These are phyloP conservation scores for Cucurbita moschata DNA, from an alignment of 306 rosid genomes.

Conservation along the genomic window DNA sequence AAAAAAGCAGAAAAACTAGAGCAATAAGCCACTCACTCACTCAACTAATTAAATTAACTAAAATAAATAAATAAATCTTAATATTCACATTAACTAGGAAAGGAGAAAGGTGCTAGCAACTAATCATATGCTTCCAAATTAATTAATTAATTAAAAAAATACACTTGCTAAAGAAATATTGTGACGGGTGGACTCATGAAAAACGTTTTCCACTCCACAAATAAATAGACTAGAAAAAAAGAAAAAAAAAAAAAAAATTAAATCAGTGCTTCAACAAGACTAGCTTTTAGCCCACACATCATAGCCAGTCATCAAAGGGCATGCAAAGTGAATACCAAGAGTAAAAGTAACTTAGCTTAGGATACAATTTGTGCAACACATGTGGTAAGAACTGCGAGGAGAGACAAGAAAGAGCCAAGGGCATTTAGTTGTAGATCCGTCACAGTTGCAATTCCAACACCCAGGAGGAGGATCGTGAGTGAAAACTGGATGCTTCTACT, in stretches of 20 bases:
- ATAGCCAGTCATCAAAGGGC: not conserved
- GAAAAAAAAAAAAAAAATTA: not conserved
- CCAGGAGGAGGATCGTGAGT: constrained; percentile 60
- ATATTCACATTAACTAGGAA: not conserved
- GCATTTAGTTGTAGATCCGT: constrained; percentile 90
- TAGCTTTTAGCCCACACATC: not conserved
- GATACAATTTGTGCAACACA: constrained; percentile 98
- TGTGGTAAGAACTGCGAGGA: constrained; percentile 80
- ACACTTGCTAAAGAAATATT: not conserved
- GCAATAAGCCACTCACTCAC: not conserved
- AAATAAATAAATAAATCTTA: not conserved
- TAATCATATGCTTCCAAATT: not conserved
- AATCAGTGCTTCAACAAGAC: not conserved
- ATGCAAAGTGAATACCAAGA: not conserved
- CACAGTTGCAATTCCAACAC: constrained; percentile 92
- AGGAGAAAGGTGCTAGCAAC: not conserved
- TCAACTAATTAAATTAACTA: not conserved
- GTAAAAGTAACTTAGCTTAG: constrained; percentile 16
- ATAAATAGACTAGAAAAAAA: not conserved
- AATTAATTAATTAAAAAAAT: not conserved
- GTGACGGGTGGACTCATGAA: not conserved
- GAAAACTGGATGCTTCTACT: constrained; percentile 77
- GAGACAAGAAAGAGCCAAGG: constrained; percentile 66
- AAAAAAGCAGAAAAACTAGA: not conserved
- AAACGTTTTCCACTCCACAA: not conserved